A percentile compares a stretch with the other conserved stretches of the same genome.
Conservation (phyloP, 108 stramenopile genomes). For the Skeletonema costatum region DNA sequence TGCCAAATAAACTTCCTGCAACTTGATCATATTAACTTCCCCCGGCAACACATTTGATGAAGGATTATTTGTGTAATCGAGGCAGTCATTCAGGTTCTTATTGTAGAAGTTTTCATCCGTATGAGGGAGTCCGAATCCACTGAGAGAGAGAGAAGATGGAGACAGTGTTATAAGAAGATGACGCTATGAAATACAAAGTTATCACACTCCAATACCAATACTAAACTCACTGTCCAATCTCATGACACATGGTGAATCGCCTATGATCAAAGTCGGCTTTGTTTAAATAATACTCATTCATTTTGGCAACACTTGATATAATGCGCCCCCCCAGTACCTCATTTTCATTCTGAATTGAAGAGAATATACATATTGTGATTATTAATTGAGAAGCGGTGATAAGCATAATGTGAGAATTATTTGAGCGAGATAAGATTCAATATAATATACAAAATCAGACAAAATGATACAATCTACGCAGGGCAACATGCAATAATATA, state of each 20-base stretch:
- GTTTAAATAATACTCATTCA: constrained; percentile 80
- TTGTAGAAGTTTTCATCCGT: constrained; percentile 82
- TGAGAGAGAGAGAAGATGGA: too few relatives aligned
- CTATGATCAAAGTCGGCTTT: constrained; percentile 57
- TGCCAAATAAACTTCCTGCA: constrained; percentile 51
- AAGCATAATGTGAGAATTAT: too few relatives aligned
- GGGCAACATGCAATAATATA: too few relatives aligned
- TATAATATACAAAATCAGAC: too few relatives aligned
- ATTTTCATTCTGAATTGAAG: constrained; percentile 19
- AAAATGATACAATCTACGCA: too few relatives aligned
- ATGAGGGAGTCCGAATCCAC: constrained; percentile 80
- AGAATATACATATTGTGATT: background rate
- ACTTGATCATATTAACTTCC: constrained; percentile 53
- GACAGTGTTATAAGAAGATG: too few relatives aligned
- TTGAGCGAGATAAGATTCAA: too few relatives aligned
- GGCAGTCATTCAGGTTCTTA: constrained; percentile 61
- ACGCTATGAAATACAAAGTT: too few relatives aligned
- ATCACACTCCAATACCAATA: too few relatives aligned
- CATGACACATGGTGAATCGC: constrained; percentile 61
- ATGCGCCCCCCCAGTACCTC: constrained; percentile 49
- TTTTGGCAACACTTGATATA: constrained; percentile 60
- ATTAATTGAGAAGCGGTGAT: too few relatives aligned
- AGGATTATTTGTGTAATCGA: constrained; percentile 75
- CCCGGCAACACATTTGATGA: constrained; percentile 58
- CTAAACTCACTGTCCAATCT: constrained; percentile 29